Evolutionary conservation across 768 basidiomycete genomes (phyloP).

Genomic region (Lentinula guzmanii): DNA sequence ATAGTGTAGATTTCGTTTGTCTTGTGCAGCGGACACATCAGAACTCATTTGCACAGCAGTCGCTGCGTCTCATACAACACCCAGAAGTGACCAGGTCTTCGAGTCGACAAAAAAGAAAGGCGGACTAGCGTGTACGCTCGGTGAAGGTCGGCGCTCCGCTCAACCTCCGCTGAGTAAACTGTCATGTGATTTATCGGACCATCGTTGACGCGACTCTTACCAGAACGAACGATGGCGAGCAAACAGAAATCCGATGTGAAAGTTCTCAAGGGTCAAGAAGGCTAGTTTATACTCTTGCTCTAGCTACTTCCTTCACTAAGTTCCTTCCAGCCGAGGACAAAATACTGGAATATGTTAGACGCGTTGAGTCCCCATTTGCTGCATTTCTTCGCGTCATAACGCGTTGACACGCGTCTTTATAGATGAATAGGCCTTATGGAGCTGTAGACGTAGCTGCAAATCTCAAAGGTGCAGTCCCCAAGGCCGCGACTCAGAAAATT

Average conservation of each 20-base stretch:
- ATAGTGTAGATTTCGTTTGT: conserved; percentile 53
- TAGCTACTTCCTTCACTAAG: neutral
- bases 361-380: conserved; percentile 21
- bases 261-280: conserved; percentile 73
- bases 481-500: conserved; percentile 81
- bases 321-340: conserved; percentile 57
- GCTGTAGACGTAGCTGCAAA: conserved; percentile 91
- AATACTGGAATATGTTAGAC: conserved; percentile 75
- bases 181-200: neutral
- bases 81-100: conserved; percentile 14
- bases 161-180: neutral
- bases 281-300: conserved; percentile 22
- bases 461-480: conserved; percentile 83
- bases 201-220: neutral
- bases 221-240: conserved; percentile 29
- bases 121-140: too few relatives aligned
- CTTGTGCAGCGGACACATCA: conserved; percentile 42
- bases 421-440: conserved; percentile 35
- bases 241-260: conserved; percentile 53
- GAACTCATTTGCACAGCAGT: conserved; percentile 49
- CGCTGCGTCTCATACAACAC: conserved; percentile 3
- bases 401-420: neutral
- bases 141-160: neutral
- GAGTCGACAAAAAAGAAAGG: neutral
- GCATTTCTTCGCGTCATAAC: neutral